A percentile compares a stretch with the other conserved stretches of the same genome.
Evolutionary conservation across 306 rosid genomes (phyloP).

Genomic region (Acacia acuminata): DNA sequence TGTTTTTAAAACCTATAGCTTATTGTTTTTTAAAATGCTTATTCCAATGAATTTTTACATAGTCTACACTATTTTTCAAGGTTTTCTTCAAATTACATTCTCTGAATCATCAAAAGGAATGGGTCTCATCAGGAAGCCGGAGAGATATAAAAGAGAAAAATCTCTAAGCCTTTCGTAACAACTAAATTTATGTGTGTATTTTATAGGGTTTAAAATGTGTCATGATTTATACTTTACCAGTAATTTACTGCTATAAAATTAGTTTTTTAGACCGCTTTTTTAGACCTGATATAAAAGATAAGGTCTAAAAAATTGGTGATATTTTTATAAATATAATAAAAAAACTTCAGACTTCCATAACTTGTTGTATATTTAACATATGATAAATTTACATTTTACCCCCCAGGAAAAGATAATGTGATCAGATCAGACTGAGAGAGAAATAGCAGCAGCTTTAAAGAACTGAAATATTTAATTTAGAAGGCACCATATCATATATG

Average conservation of each 20-base stretch:
- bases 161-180: neutral
- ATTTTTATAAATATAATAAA: too few relatives aligned
- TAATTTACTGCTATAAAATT: neutral
- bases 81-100: neutral
- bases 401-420: neutral
- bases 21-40: neutral
- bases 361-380: neutral
- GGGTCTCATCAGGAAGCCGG: neutral
- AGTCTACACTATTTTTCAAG: neutral
- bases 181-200: neutral
- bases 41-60: neutral
- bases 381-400: neutral
- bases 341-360: neutral
- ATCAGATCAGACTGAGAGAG: neutral
- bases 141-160: neutral
- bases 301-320: too few relatives aligned
- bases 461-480: conserved; percentile 1
- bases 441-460: neutral
- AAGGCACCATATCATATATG: conserved; percentile 37
- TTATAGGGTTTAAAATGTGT: neutral
- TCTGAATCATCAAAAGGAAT: too few relatives aligned
- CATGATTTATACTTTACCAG: neutral
- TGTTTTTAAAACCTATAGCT: neutral
- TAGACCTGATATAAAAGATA: too few relatives aligned
- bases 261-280: too few relatives aligned